phyloP scores from a whole-genome alignment of 108 stramenopile species.

The Seminavis robusta region DNA sequence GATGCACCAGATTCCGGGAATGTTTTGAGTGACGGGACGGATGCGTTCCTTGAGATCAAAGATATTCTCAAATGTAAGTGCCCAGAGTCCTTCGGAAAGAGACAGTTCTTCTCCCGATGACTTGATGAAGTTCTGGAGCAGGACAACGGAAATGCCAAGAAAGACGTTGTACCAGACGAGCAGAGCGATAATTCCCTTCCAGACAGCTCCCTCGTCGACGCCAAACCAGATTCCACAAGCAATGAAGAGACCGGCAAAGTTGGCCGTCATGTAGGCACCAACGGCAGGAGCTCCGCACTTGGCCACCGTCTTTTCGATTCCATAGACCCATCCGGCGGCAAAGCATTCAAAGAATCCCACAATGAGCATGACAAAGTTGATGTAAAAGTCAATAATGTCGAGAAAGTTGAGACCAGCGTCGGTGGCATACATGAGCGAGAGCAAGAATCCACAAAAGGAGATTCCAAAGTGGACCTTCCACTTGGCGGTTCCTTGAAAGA shows the following conservation, averaged over 20 bases:
- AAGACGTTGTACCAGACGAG: conserved; percentile 25
- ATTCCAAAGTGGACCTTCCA: conserved; percentile 20
- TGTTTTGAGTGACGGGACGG: background rate
- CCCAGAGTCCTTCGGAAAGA: conserved; percentile 8
- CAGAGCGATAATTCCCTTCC: no score
- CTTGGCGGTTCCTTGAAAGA: conserved; percentile 7
- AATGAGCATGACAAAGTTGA: conserved; percentile 62
- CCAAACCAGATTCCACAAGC: no score
- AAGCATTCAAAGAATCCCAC: conserved; percentile 56
- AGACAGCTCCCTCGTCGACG: background rate
- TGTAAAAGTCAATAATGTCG: conserved; percentile 60
- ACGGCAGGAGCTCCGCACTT: conserved; percentile 30
- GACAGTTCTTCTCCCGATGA: background rate
- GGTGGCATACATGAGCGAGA: conserved; percentile 39
- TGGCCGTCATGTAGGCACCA: conserved; percentile 33
- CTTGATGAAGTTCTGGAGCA: conserved; percentile 8
- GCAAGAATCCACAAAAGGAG: conserved; percentile 21
- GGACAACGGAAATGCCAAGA: conserved; percentile 22
- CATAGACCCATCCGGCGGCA: conserved; percentile 59
- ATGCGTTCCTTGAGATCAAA: conserved; percentile 1
- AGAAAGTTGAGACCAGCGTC: conserved; percentile 61
- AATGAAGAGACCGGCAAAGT: conserved; percentile 46
- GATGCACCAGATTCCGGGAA: conserved; percentile 41
- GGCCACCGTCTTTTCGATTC: conserved; percentile 31
- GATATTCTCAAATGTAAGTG: conserved; percentile 14